Evolutionary conservation across 208 protist genomes (phyloP), one percentile per base, ranked within the genome.

Genomic region (Naegleria gruberi): DNA sequence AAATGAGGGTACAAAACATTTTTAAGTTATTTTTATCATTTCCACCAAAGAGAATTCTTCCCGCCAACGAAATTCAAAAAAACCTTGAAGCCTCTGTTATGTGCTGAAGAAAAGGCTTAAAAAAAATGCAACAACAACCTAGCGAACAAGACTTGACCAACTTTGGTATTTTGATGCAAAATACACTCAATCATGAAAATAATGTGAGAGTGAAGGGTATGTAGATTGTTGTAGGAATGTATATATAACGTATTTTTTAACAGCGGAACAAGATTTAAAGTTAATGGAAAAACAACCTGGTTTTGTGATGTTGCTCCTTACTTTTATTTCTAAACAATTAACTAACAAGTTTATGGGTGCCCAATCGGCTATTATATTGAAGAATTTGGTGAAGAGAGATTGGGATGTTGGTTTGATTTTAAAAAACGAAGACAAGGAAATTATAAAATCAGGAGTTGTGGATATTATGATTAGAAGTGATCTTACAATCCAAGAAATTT

Each of bases 331-430:
- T 37, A n/a, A 77, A 37, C 46, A 51, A 51, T 17, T 17, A 17
- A 17, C 4, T 51, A 51, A 51, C 12, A 4, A 51, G 4, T 17
- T 51, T 51, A 17, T 51, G 12, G n/a, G n/a, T n/a, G n/a, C n/a
- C n/a, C n/a, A n/a, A n/a, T n/a, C n/a, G n/a, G 51, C 6, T 65
- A 4, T 88, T 4, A 42, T 43, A 17, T 65, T 88, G n/a, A 88
- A 88, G 45, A 88, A 88, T 65, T 88, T 65, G 46, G 45, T 88
- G 26, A 88, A 65, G 46, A 65, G 7, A 30, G 17, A 65, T 19
- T 88, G 84, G 84, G 45, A 88, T 4, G 4, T 34, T 34, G 15
- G 5, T 23, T 17, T 26, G 15, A 43, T 34, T 40, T 65, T 88
- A 30, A 51, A 57, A 30, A 2, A n/a, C 15, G 17, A 23, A 47